These are phyloP conservation scores for Hymenoscyphus salicellus DNA, from an alignment of 2,329 filamentous ascomycete species.

Conservation along the genomic window DNA sequence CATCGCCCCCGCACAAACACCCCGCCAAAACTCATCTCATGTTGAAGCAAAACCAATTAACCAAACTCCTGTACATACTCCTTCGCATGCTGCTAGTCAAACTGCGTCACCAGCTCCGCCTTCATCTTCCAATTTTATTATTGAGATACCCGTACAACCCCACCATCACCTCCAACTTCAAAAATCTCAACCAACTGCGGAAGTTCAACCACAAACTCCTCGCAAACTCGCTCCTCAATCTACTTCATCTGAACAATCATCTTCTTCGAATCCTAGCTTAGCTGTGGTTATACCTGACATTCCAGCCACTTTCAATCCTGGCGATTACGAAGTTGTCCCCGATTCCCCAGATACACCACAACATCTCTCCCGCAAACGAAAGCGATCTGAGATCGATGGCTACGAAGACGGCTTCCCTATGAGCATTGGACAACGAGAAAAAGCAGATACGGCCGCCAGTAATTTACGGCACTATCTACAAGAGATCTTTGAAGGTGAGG, in stretches of 20 bases:
- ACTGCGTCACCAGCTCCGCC: constrained; percentile 11
- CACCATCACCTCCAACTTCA: constrained; percentile 3
- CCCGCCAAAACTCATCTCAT: constrained; percentile 24
- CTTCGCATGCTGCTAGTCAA: constrained; percentile 17
- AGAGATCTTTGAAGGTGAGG: constrained; percentile 74
- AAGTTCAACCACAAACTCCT: constrained; percentile 5
- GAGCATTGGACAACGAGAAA: constrained; percentile 75
- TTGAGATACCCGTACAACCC: constrained; percentile 5
- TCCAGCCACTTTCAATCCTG: constrained; percentile 25
- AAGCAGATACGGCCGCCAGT: constrained; percentile 70
- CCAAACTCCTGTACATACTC: background rate
- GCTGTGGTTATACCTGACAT: constrained; percentile 30
- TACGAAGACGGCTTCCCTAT: constrained; percentile 57
- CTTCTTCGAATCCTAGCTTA: constrained; percentile 20
- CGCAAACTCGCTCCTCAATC: constrained; percentile 6
- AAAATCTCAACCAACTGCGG: constrained; percentile 6
- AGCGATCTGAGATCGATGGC: constrained; percentile 48
- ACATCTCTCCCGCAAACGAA: constrained; percentile 45
- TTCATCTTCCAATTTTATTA: constrained; percentile 4
- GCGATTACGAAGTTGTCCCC: constrained; percentile 32
- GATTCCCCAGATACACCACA: constrained; percentile 31
- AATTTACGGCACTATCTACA: constrained; percentile 68
- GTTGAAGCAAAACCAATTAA: background rate
- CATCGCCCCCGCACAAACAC: constrained; percentile 39
- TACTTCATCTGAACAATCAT: constrained; percentile 7